phyloP scores from a whole-genome alignment of 495 filamentous ascomycete species.

The Neurospora tetrasperma region DNA sequence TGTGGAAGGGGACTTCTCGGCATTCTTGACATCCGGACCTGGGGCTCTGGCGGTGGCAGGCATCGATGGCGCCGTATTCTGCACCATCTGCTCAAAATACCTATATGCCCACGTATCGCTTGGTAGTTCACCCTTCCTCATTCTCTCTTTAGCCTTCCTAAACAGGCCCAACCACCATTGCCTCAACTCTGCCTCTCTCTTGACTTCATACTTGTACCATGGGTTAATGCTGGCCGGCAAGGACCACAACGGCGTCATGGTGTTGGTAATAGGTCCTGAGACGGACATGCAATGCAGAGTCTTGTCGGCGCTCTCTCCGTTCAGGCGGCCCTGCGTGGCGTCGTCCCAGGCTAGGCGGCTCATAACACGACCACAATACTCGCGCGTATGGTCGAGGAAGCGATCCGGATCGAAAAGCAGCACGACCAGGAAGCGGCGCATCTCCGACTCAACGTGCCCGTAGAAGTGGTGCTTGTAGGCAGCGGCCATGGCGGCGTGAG shows the following conservation, averaged over 20 bases:
- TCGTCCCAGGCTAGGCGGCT: constrained; percentile 38
- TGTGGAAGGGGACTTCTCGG: not conserved
- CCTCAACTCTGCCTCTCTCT: constrained; percentile 30
- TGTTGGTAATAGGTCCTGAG: constrained; percentile 38
- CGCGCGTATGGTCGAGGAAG: constrained; percentile 35
- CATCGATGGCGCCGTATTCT: not conserved
- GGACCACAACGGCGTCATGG: constrained; percentile 35
- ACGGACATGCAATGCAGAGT: constrained; percentile 40
- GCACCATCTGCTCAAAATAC: constrained; percentile 33
- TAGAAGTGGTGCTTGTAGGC: constrained; percentile 38
- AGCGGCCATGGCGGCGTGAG: constrained; percentile 38
- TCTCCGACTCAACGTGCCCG: constrained; percentile 38
- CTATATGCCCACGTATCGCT: constrained; percentile 35
- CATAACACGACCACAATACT: constrained; percentile 39
- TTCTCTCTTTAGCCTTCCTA: constrained; percentile 29
- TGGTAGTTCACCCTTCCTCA: constrained; percentile 28
- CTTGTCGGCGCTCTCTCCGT: constrained; percentile 33
- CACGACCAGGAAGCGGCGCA: constrained; percentile 30
- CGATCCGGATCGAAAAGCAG: constrained; percentile 34
- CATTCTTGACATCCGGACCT: not conserved
- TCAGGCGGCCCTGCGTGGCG: constrained; percentile 30
- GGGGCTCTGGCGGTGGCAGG: not conserved
- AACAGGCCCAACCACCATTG: constrained; percentile 37
- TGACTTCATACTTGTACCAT: constrained; percentile 35
- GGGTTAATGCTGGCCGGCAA: constrained; percentile 31